These are phyloP conservation scores for Alnus rubra DNA, from an alignment of 306 rosid genomes.

Conservation along the genomic window DNA sequence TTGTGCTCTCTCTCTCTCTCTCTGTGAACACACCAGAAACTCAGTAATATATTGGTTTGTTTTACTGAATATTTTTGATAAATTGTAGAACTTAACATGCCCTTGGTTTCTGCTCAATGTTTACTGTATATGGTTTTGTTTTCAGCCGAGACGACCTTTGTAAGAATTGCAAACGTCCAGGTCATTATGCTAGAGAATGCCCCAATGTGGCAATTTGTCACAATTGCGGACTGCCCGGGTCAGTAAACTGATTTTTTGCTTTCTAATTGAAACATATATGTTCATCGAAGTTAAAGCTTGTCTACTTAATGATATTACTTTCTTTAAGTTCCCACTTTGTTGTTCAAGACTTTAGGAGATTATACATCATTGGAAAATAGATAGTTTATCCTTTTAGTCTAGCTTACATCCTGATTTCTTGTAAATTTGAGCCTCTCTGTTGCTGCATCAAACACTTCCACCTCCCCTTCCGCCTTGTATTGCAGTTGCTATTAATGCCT, in stretches of 20 bases:
- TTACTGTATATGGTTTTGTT: conserved; percentile 29
- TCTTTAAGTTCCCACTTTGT: background rate
- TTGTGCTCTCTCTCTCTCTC: background rate
- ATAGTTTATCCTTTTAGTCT: background rate
- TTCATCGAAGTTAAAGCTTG: conserved; percentile 1
- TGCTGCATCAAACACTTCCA: background rate
- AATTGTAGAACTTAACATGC: background rate
- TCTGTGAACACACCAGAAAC: background rate
- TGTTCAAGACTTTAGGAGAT: background rate
- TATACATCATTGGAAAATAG: background rate
- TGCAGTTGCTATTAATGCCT: background rate
- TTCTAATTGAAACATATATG: conserved; percentile 5
- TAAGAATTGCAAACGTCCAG: conserved; percentile 99
- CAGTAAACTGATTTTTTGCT: conserved; percentile 31
- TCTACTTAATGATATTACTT: conserved; percentile 2
- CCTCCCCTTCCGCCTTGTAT: background rate
- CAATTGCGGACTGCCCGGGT: conserved; percentile 97
- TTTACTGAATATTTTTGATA: background rate
- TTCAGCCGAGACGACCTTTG: conserved; percentile 93
- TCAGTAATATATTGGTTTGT: background rate
- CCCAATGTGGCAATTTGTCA: conserved; percentile 99
- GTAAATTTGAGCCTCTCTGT: background rate
- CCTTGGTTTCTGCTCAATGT: conserved; percentile 4
- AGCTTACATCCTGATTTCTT: background rate
- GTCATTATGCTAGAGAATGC: conserved; percentile 97